phyloP scores from a whole-genome alignment of 805 yeast species.

The Hanseniaspora clermontiae region DNA sequence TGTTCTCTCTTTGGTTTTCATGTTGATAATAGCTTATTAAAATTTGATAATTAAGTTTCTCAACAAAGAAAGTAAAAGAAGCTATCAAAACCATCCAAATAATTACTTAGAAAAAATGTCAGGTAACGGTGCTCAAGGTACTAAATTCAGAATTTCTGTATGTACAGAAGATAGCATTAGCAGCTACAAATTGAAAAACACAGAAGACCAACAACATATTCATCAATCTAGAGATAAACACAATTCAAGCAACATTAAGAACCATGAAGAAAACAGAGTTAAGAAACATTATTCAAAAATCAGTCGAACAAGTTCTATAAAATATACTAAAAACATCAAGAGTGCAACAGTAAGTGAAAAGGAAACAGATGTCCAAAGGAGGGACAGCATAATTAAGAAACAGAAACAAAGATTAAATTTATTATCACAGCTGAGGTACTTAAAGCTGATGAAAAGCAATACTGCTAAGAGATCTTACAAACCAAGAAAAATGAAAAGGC shows the following conservation, averaged over 20 bases:
- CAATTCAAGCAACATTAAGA: background rate
- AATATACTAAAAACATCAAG: background rate
- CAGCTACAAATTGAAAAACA: background rate
- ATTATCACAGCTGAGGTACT: background rate
- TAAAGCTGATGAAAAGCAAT: background rate
- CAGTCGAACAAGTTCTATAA: background rate
- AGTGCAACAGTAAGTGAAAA: background rate
- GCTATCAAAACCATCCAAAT: slow-evolving; percentile 8
- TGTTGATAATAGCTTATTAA: no score
- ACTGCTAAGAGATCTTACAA: background rate
- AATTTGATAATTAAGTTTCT: no score
- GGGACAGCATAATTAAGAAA: background rate
- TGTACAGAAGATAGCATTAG: slow-evolving; percentile 31
- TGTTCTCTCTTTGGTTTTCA: no score
- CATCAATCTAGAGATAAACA: background rate
- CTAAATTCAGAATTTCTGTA: slow-evolving; percentile 99
- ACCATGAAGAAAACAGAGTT: background rate
- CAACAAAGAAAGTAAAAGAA: no score
- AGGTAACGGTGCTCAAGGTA: slow-evolving; percentile 96
- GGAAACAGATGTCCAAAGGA: background rate
- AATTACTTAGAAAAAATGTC: slow-evolving; percentile 45
- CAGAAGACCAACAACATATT: background rate
- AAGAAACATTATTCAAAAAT: background rate
- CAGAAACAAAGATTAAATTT: background rate
- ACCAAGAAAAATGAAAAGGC: background rate